These are phyloP conservation scores for Solanum chaucha DNA, from an alignment of 257 asterid genomes.

Conservation along the genomic window DNA sequence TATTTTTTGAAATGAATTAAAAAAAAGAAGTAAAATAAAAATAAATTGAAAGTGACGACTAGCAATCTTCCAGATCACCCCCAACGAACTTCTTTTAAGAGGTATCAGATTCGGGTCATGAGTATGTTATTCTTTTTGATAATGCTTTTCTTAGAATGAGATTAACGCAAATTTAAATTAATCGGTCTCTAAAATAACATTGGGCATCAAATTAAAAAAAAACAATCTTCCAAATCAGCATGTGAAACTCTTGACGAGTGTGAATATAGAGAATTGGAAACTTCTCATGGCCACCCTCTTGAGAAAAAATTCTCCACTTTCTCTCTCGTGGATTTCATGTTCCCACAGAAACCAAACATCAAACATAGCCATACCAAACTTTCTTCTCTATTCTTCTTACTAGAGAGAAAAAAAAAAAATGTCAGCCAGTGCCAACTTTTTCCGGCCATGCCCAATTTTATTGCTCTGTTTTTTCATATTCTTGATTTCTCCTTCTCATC, in stretches of 20 bases:
- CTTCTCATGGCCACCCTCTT: background rate
- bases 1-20: no score
- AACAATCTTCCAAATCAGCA: background rate
- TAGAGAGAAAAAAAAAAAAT: background rate
- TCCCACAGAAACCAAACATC: background rate
- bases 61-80: background rate
- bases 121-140: no score
- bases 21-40: no score
- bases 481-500: background rate
- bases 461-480: background rate
- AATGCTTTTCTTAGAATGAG: no score
- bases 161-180: no score
- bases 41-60: background rate
- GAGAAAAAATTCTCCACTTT: background rate
- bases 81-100: background rate
- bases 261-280: background rate
- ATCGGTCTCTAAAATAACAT: no score
- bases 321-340: background rate
- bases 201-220: rapidly evolving
- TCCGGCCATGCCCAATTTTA: background rate
- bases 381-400: background rate
- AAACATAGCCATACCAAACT: background rate
- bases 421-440: constrained; percentile 5
- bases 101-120: background rate
- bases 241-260: background rate